Evolutionary conservation across 331 rosid genomes (phyloP).

Genomic region (Stylosanthes scabra): DNA sequence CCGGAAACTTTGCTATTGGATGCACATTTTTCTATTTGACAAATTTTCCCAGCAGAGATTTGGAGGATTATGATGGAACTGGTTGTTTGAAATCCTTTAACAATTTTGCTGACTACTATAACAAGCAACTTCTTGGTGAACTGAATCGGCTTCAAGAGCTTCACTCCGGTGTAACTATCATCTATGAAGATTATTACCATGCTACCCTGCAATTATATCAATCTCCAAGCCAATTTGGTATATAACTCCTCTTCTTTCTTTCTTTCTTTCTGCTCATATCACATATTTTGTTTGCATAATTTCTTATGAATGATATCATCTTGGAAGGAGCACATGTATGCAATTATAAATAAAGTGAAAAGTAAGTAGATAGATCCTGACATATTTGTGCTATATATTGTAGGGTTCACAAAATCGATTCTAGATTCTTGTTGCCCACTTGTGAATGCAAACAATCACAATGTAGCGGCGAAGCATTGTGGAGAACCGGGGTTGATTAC

Average conservation of each 20-base stretch:
- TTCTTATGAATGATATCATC: not conserved
- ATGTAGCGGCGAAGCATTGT: constrained; percentile 34
- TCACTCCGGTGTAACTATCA: constrained; percentile 35
- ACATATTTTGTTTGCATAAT: too few relatives aligned
- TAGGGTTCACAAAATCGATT: constrained; percentile 35
- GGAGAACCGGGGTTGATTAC: constrained; percentile 31
- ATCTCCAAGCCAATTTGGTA: too few relatives aligned
- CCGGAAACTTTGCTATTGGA: constrained; percentile 61
- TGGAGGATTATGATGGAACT: constrained; percentile 43
- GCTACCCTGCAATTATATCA: too few relatives aligned
- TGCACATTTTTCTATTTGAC: constrained; percentile 49
- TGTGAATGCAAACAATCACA: constrained; percentile 41
- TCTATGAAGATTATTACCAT: too few relatives aligned
- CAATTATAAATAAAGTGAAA: not conserved
- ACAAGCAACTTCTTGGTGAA: constrained; percentile 49
- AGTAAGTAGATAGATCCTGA: not conserved
- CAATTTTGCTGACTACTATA: constrained; percentile 47
- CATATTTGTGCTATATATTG: not conserved
- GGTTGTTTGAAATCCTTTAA: constrained; percentile 61
- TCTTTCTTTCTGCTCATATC: not conserved
- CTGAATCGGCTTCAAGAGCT: constrained; percentile 42
- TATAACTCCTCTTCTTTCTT: not conserved
- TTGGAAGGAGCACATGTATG: too few relatives aligned
- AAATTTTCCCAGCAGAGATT: constrained; percentile 13
- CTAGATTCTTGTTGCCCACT: constrained; percentile 28